A percentile compares a stretch with the other conserved stretches of the same genome.
phyloP scores from a whole-genome alignment of 371 early-diverging fungal genomes.

The Massospora cicadina region DNA sequence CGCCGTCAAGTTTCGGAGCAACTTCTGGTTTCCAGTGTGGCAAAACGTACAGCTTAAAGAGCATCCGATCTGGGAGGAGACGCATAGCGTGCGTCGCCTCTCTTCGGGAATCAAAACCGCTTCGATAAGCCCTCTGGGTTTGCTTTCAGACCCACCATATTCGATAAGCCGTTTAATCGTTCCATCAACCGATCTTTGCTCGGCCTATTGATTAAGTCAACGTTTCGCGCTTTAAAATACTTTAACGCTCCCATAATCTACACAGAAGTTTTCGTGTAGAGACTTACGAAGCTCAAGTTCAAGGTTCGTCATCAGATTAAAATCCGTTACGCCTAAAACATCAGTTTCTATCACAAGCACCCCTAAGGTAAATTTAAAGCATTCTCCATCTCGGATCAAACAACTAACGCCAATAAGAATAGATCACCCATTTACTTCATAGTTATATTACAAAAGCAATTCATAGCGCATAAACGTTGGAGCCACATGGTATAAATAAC shows the following conservation, averaged over 20 bases:
- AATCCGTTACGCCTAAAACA: constrained; percentile 22
- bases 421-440: not conserved
- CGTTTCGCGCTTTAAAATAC: constrained; percentile 16
- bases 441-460: not conserved
- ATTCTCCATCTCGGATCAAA: not conserved
- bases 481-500: not conserved
- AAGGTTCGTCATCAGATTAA: constrained; percentile 46
- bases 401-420: not conserved
- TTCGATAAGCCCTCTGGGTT: constrained; percentile 36
- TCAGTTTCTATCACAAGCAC: not conserved
- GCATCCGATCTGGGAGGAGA: constrained; percentile 82
- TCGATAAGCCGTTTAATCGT: constrained; percentile 38
- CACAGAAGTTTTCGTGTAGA: constrained; percentile 26
- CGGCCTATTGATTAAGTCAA: not conserved
- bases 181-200: constrained; percentile 24
- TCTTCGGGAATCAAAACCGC: constrained; percentile 50
- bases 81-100: constrained; percentile 61
- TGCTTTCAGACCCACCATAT: constrained; percentile 19
- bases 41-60: constrained; percentile 76
- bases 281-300: constrained; percentile 27
- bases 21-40: constrained; percentile 80
- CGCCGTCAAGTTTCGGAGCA: constrained; percentile 53
- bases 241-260: constrained; percentile 41
- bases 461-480: not conserved
- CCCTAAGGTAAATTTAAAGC: not conserved